Base-by-base conservation (phyloP, 106 monocot species). In the Phalaenopsis aphrodite region DNA sequence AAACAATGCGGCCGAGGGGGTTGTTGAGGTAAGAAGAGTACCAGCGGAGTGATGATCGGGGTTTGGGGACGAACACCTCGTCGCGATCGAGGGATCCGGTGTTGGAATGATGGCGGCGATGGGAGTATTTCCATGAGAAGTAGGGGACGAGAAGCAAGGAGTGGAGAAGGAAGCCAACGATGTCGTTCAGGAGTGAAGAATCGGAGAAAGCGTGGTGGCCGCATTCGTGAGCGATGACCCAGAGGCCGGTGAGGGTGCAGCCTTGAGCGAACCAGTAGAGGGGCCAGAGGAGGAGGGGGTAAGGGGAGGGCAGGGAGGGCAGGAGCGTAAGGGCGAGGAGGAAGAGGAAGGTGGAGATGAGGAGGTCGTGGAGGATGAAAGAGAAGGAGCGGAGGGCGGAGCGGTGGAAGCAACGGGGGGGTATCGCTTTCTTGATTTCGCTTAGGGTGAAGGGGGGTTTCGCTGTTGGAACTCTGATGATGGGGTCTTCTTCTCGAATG, bases 191-290 rank as follows among this genome's bases (percentile, higher is more conserved):
- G 45, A 90, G 77, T 17, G 81, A 37, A 78, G 78, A 91, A 75
- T 89, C 90, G 36, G 90, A 90, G 88, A 97, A 96, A 56, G 93
- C 93, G 71, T 96, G 93, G 86, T 96, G 93, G 48, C 93, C 90
- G 78, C 93, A 96, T 79, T 96, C 96, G 78, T 96, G 96, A 16
- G 91, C 96, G 76, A 94, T 87, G 81, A 96, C 93, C 96, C 93
- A 96, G 24, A 92, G 68, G 6, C 90, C 96, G 38, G 90, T 92
- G 47, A 87, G 73, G 21, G 90, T 75, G 83, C 93, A 88, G 23
- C 96, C 96, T 77, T 96, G 91, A 43, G 45, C 49, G 37, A 47
- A 75, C 96, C 96, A 96, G 83, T 93, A 96, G 41, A 91, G 68
- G 0, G 90, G 88, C 93, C 96, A 96, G 1, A 87, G 93, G 14